phyloP scores from a whole-genome alignment of 2,329 filamentous ascomycete species.

The Graphium sp. region DNA sequence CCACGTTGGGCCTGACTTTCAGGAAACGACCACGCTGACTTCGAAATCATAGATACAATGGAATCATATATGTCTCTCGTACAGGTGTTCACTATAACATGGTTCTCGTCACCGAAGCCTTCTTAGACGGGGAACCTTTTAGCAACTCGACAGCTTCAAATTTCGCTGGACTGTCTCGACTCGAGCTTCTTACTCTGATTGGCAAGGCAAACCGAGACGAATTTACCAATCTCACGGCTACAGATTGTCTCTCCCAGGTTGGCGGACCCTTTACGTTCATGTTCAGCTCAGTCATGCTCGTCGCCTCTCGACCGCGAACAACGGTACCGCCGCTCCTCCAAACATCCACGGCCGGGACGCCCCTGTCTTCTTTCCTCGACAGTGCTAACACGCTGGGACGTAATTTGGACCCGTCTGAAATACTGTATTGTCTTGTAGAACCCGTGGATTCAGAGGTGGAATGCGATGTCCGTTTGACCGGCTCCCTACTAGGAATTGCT shows the following conservation, averaged over 20 bases:
- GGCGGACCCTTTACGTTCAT: conserved; percentile 13
- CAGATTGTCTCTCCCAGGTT: conserved; percentile 15
- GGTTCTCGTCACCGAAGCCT: conserved; percentile 17
- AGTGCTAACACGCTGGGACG: conserved; percentile 2
- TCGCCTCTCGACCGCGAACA: conserved; percentile 9
- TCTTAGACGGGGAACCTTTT: conserved; percentile 18
- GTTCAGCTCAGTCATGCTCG: conserved; percentile 16
- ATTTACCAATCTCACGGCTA: conserved; percentile 14
- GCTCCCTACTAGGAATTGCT: conserved; percentile 21
- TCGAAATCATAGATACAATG: conserved; percentile 25
- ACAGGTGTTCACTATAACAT: conserved; percentile 15
- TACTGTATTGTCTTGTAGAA: conserved; percentile 17
- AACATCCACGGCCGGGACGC: conserved; percentile 12
- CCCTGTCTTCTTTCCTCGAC: conserved; percentile 6
- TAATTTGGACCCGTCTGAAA: conserved; percentile 3
- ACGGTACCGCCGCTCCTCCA: conserved; percentile 14
- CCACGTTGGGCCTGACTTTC: neutral
- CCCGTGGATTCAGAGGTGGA: too few relatives aligned
- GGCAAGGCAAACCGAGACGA: conserved; percentile 11
- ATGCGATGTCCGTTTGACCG: conserved; percentile 24
- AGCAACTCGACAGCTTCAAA: conserved; percentile 16
- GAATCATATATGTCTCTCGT: conserved; percentile 25
- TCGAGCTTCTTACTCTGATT: conserved; percentile 18
- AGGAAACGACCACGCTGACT: conserved; percentile 7
- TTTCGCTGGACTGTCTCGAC: conserved; percentile 14